phyloP scores from a whole-genome alignment of 805 yeast genomes.

The Hanseniaspora pseudoguilliermondii region DNA sequence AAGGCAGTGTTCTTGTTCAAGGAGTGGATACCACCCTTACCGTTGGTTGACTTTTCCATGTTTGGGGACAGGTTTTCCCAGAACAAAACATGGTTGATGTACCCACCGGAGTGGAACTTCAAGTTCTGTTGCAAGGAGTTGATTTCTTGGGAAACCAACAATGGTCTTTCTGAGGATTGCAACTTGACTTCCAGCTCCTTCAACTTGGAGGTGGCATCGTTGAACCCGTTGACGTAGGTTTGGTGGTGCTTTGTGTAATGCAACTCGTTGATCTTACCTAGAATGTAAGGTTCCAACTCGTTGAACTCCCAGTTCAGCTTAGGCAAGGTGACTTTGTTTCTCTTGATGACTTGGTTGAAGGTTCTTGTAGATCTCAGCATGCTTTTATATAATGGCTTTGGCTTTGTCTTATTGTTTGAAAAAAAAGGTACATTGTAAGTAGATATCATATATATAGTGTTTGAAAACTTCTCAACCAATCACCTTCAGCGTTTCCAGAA shows the following conservation, averaged over 20 bases:
- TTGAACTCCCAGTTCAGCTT: slow-evolving; percentile 72
- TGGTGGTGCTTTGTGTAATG: slow-evolving; percentile 89
- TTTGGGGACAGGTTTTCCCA: slow-evolving; percentile 80
- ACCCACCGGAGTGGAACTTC: slow-evolving; percentile 91
- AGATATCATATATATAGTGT: no score
- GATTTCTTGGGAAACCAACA: slow-evolving; percentile 32
- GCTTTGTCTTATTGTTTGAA: no score
- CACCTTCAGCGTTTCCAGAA: neutral
- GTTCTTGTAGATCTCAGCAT: slow-evolving; percentile 15
- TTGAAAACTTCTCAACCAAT: neutral
- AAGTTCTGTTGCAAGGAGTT: slow-evolving; percentile 53
- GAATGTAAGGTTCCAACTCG: slow-evolving; percentile 74
- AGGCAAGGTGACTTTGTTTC: slow-evolving; percentile 65
- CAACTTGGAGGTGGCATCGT: slow-evolving; percentile 61
- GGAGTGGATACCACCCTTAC: slow-evolving; percentile 12
- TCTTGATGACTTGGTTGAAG: slow-evolving; percentile 19
- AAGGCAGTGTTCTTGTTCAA: slow-evolving; percentile 38
- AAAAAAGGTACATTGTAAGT: no score
- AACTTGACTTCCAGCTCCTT: slow-evolving; percentile 49
- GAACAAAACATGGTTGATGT: slow-evolving; percentile 70
- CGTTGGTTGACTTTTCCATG: slow-evolving; percentile 33
- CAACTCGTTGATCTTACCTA: slow-evolving; percentile 73
- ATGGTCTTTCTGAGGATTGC: slow-evolving; percentile 37
- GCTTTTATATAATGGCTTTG: neutral
- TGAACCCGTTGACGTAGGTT: slow-evolving; percentile 78